Percentiles rank a stretch among this genome's conserved stretches.
Evolutionary conservation across 306 rosid genomes (phyloP).

Genomic region (Cicer chorassanicum): DNA sequence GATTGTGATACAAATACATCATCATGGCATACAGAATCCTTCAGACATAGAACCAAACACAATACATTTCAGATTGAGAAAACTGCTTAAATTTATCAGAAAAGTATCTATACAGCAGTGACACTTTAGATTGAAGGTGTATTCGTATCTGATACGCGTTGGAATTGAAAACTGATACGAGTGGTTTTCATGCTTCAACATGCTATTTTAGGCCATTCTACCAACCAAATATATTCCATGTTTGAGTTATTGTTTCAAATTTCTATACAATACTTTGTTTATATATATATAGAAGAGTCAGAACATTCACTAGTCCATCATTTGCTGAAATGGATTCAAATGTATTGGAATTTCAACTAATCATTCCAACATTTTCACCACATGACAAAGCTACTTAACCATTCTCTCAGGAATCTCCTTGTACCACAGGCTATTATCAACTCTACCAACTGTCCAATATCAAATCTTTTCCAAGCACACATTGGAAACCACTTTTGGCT

Average conservation of each 20-base stretch:
- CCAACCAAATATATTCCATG: neutral
- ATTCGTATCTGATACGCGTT: too few species aligned
- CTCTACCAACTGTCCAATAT: conserved; percentile 17
- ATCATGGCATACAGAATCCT: conserved; percentile 37
- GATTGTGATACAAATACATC: conserved; percentile 37
- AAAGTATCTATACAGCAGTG: too few species aligned
- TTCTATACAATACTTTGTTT: neutral
- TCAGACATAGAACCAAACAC: neutral
- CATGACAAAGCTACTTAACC: conserved; percentile 50
- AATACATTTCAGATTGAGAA: conserved; percentile 46
- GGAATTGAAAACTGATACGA: neutral
- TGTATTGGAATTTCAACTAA: conserved; percentile 49
- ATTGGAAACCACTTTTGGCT: conserved; percentile 52
- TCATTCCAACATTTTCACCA: conserved; percentile 68
- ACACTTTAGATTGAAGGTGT: too few species aligned
- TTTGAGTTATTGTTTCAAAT: neutral
- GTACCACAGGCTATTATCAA: conserved; percentile 43
- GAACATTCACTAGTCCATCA: neutral
- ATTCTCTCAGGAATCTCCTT: conserved; percentile 42
- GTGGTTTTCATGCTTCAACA: neutral
- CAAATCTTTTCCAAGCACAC: conserved; percentile 45
- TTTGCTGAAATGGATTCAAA: conserved; percentile 51
- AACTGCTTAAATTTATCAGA: neutral
- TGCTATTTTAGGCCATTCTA: neutral
- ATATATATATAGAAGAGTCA: neutral